Evolutionary conservation across 2,329 filamentous ascomycete genomes (phyloP).

Genomic region (Stachybotrys elegans): DNA sequence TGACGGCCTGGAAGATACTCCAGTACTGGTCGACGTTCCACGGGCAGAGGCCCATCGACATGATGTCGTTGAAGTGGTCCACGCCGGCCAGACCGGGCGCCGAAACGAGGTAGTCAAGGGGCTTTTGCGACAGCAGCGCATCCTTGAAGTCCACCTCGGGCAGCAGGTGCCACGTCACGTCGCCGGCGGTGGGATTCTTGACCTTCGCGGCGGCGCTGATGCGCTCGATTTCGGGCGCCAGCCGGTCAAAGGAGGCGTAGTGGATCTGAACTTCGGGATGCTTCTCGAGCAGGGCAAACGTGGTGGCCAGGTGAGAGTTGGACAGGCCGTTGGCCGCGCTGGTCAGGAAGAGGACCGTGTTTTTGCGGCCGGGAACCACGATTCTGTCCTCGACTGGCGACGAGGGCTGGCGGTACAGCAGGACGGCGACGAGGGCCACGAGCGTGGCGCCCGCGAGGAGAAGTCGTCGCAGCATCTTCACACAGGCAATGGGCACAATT

Average conservation of each 20-base stretch:
- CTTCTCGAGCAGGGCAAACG: not conserved
- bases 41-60: not conserved
- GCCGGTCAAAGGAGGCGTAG: not conserved
- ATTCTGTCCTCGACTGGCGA: too few relatives aligned
- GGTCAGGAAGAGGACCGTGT: slow-evolving; percentile 1
- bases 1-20: not conserved
- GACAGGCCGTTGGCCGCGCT: not conserved
- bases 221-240: not conserved
- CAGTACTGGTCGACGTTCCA: not conserved
- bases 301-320: slow-evolving; percentile 1
- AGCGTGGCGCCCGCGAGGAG: not conserved
- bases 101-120: not conserved
- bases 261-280: not conserved
- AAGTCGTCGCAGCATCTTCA: not conserved
- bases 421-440: not conserved
- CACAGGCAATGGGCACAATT: too few relatives aligned
- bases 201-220: not conserved
- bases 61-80: not conserved
- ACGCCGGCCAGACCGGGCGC: not conserved
- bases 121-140: too few relatives aligned
- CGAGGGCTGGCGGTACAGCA: too few relatives aligned
- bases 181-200: not conserved
- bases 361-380: not conserved
- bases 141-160: not conserved
- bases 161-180: not conserved